Evolutionary conservation across 164 flowering plant species (phyloP).

Genomic region (Pachysandra terminalis): DNA sequence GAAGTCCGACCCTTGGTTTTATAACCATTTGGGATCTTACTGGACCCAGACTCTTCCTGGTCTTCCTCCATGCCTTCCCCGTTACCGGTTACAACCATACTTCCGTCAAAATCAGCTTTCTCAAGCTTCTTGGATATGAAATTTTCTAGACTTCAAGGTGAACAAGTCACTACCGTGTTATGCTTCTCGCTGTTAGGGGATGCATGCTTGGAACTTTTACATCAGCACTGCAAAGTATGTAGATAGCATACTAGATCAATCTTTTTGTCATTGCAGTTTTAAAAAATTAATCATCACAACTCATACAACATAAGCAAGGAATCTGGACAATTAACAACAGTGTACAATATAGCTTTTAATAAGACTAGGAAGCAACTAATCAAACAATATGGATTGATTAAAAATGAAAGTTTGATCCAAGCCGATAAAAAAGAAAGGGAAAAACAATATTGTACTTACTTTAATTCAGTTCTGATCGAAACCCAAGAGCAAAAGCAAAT

Average conservation of each 20-base stretch:
- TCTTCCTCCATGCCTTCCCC: not conserved
- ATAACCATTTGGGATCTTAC: slow-evolving; percentile 5
- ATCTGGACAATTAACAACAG: not conserved
- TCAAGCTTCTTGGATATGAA: not conserved
- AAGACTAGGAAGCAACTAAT: not conserved
- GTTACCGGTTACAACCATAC: not conserved
- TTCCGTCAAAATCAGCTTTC: not conserved
- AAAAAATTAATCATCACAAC: not conserved
- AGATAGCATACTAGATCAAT: not conserved
- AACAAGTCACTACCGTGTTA: not conserved
- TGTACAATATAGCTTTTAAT: not conserved
- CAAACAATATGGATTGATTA: not conserved
- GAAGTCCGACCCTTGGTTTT: slow-evolving; percentile 16
- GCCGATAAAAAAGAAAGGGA: not conserved
- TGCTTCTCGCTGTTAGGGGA: not conserved
- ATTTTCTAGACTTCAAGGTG: too few relatives aligned
- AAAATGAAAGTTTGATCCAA: too few relatives aligned
- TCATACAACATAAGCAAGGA: not conserved
- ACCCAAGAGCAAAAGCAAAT: too few relatives aligned
- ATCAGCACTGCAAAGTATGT: not conserved
- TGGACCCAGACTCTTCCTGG: not conserved
- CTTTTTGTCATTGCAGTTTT: not conserved
- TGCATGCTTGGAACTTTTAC: not conserved
- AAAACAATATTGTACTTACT: too few relatives aligned
- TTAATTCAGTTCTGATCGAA: too few relatives aligned